phyloP scores from a whole-genome alignment of 2,329 filamentous ascomycete species.

The Stemphylium beticola region DNA sequence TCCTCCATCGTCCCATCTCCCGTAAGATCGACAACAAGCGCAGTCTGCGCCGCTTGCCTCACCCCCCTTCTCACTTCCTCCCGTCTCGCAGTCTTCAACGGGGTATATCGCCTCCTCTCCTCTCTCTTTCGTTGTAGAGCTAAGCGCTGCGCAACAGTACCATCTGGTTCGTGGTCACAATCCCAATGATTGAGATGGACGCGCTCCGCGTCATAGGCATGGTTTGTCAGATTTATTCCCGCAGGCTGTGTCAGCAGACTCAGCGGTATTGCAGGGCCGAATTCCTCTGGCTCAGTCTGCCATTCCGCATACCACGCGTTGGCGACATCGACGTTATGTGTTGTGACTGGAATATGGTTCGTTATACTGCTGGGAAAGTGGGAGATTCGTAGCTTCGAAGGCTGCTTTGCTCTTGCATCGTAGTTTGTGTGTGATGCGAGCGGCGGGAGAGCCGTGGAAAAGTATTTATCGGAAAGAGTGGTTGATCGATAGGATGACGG shows the following conservation, averaged over 20 bases:
- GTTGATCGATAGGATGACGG: not conserved
- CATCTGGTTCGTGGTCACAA: conserved; percentile 8
- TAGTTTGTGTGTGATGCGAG: not conserved
- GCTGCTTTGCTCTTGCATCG: not conserved
- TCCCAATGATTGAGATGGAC: conserved; percentile 10
- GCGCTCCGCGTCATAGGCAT: not conserved
- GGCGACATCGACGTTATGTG: not conserved
- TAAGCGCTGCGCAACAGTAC: conserved; percentile 4
- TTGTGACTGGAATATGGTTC: not conserved
- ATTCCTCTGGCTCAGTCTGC: conserved; percentile 1
- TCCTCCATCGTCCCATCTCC: not conserved
- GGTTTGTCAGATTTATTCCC: conserved; percentile 6
- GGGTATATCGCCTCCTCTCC: not conserved
- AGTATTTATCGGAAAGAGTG: not conserved
- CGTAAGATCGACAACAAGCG: conserved; percentile 12
- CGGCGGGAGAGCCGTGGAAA: no score
- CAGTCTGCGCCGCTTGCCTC: not conserved
- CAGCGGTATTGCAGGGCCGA: conserved; percentile 2
- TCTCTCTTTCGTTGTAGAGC: not conserved
- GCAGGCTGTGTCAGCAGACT: conserved; percentile 7
- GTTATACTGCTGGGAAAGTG: no score
- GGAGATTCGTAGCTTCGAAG: not conserved
- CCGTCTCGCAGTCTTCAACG: not conserved
- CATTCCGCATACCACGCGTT: conserved; percentile 13
- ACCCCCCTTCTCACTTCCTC: conserved; percentile 2